Conservation (phyloP, 2,329 filamentous ascomycete species). For the Akanthomyces uredinophilus region DNA sequence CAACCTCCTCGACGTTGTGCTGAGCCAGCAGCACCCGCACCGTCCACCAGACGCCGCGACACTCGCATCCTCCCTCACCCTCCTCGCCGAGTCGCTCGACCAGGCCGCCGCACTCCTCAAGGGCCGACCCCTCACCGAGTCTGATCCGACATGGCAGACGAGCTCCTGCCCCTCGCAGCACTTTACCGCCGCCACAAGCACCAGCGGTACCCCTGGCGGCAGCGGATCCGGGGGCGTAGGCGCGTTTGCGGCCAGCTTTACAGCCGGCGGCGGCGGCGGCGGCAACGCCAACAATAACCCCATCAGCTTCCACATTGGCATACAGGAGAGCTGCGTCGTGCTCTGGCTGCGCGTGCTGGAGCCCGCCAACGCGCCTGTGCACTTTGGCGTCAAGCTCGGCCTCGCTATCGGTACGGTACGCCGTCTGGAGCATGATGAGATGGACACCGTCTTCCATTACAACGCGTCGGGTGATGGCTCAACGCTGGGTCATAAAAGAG, state of each 20-base stretch:
- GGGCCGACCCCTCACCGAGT: constrained; percentile 42
- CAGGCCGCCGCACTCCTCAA: constrained; percentile 50
- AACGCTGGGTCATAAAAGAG: constrained; percentile 16
- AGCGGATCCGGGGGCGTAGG: constrained; percentile 20
- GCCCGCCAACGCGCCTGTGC: constrained; percentile 56
- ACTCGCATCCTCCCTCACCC: constrained; percentile 50
- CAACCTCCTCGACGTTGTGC: constrained; percentile 73
- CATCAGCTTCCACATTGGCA: constrained; percentile 68
- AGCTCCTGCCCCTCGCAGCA: constrained; percentile 39
- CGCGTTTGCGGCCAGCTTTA: constrained; percentile 42
- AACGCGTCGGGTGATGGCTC: constrained; percentile 29
- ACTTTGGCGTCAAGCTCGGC: constrained; percentile 61
- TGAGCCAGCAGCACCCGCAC: constrained; percentile 37
- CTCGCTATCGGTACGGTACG: constrained; percentile 62
- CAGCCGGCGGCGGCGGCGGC: constrained; percentile 22
- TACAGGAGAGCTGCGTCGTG: constrained; percentile 66
- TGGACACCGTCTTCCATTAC: constrained; percentile 69
- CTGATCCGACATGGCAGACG: constrained; percentile 40
- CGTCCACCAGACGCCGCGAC: constrained; percentile 46
- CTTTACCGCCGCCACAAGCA: constrained; percentile 36
- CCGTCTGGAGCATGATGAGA: constrained; percentile 71
- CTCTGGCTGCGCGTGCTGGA: constrained; percentile 67
- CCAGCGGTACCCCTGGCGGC: constrained; percentile 32
- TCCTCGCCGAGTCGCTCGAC: constrained; percentile 49
- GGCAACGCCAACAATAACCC: constrained; percentile 46